Evolutionary conservation across 2,329 filamentous ascomycete genomes (phyloP).

Genomic region (Fusarium sp.): DNA sequence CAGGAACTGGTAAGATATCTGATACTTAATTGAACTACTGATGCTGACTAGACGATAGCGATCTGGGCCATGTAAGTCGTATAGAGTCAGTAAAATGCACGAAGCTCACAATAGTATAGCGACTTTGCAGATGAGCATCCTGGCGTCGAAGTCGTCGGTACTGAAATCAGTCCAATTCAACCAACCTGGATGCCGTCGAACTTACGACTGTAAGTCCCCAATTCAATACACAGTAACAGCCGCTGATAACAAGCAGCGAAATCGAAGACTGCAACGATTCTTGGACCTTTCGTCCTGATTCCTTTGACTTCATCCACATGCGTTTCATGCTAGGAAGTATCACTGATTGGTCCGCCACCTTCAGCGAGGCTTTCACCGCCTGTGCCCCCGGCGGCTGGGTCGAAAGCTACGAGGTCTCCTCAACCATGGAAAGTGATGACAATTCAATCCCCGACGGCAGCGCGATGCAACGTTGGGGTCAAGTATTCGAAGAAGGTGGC

Average conservation of each 20-base stretch:
- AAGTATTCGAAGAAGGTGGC: constrained; percentile 7
- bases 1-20: not conserved
- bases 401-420: constrained; percentile 9
- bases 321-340: constrained; percentile 15
- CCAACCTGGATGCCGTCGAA: constrained; percentile 21
- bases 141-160: constrained; percentile 12
- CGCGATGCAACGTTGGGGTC: constrained; percentile 9
- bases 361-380: not conserved
- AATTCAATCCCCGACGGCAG: constrained; percentile 6
- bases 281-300: constrained; percentile 5
- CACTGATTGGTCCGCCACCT: constrained; percentile 3
- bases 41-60: not conserved
- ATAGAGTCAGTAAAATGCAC: accelerated
- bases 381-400: constrained; percentile 4
- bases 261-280: constrained; percentile 11
- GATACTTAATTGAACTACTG: accelerated
- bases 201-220: not conserved
- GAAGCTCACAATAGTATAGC: not conserved
- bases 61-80: constrained; percentile 23
- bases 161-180: constrained; percentile 24
- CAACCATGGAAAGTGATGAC: constrained; percentile 11
- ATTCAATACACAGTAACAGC: accelerated
- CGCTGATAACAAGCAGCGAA: not conserved
- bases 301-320: constrained; percentile 13
- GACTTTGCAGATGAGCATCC: constrained; percentile 27